Evolutionary conservation across 2,329 filamentous ascomycete genomes (phyloP).

Genomic region (Xylariaceae sp.): DNA sequence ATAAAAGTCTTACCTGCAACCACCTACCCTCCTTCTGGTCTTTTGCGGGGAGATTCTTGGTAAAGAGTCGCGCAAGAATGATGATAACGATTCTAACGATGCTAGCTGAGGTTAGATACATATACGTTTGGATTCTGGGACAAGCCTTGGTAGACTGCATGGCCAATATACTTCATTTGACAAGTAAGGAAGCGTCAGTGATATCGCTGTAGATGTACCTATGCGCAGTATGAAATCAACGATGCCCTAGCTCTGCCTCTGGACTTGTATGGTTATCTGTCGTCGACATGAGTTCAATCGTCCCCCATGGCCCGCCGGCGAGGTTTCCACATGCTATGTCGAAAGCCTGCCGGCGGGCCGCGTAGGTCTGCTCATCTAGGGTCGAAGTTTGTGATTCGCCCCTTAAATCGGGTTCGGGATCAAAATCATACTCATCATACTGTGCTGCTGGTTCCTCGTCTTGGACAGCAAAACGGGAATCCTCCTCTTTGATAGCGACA

Average conservation of each 20-base stretch:
- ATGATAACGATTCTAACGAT: neutral
- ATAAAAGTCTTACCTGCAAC: too few species aligned
- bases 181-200: too few species aligned
- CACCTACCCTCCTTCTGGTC: too few species aligned
- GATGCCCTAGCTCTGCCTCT: slow-evolving; percentile 34
- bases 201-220: too few species aligned
- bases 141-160: neutral
- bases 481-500: neutral
- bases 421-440: slow-evolving; percentile 8
- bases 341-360: slow-evolving; percentile 32
- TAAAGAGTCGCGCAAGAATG: neutral
- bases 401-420: slow-evolving; percentile 17
- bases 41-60: too few species aligned
- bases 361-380: slow-evolving; percentile 29
- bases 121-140: neutral
- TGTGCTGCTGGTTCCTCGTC: neutral
- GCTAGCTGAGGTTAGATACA: neutral
- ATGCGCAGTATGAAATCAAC: too few species aligned
- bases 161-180: neutral
- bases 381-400: slow-evolving; percentile 31
- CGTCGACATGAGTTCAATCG: slow-evolving; percentile 36
- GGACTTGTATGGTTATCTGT: slow-evolving; percentile 35
- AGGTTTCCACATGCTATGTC: slow-evolving; percentile 28
- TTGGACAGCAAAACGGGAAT: neutral
- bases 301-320: slow-evolving; percentile 16